Base-by-base conservation (phyloP, 2,329 filamentous ascomycete genomes). In the Fusarium incarnatum region DNA sequence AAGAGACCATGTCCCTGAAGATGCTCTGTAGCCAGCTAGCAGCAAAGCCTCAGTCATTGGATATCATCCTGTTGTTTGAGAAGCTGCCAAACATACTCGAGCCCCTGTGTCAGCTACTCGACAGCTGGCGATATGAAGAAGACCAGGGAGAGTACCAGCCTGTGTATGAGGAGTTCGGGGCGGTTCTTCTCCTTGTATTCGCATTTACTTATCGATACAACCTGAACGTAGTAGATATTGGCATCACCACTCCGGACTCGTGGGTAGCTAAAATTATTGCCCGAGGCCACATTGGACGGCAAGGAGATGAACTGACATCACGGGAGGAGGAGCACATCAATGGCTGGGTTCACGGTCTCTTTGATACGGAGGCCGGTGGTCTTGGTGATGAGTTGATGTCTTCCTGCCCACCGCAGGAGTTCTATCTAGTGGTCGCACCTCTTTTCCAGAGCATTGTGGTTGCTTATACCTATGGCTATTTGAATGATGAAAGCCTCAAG, bases 141-240 rank as follows among this genome's bases (percentile, higher is more conserved):
- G 92, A 95, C 71, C 92, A 94, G 79, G 90, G 89, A 56, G 93
- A 96, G 76, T 94, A 94, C 73, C 93, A 95, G 76, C 92, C 92
- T 0, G 89, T 94, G 1, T 96, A 96, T 73, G 93, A 96, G 75
- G 93, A 97, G 73, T 96, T 95, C 71, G 92, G 92, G 1, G 89
- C 91, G 0, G 89, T 94, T 18, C 81, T 96, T 10, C 84, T 96
- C 2, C 83, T 96, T 4, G 85, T 94, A 1, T 80, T 94, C 54
- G 91, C 91, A 0, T 91, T 94, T 68, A 86, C 91, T n/a, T 88
- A 93, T 76, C 89, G 93, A 16, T 95, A 94, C 74, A 87, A 88
- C 54, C 83, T 96, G 12, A 86, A 84, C 0, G 81, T 84, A 8
- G 80, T 86, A 6, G 91, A 94, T 37, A 82, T 94, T 30, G 92